Evolutionary conservation across 768 basidiomycete species (phyloP), one percentile per base, ranked within the genome.

Genomic region (Rhizopogon sp.): DNA sequence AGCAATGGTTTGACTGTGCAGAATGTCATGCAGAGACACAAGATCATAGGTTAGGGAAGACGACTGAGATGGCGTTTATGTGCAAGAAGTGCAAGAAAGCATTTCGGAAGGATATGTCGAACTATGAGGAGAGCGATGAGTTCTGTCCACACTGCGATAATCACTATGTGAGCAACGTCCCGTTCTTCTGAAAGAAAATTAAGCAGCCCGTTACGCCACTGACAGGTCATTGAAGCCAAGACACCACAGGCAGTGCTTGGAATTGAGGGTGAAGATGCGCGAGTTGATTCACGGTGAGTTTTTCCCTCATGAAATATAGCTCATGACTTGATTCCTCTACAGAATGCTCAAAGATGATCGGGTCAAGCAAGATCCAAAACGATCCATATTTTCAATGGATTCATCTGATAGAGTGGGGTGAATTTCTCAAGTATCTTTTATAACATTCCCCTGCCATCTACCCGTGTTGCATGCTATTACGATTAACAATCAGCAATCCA

Each of bases 71-170:
- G 90, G 72, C 73, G 5, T 91, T 93, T 65, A 71, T 81, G 55
- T 93, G 90, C 74, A 93, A 93, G 68, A 92, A 92, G 70, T 92
- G 90, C 76, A 91, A 90, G 70, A 97, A 96, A 74, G 93, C 93
- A 4, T 98, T 99, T 67, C 75, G 95, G 60, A 98, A 99, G 74
- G 93, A 98, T 71, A 94, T 98, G 93, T 59, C 77, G 0, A 72
- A 70, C 6, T 98, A 92, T 64, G 96, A 98, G 63, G 96, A 99
- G 69, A 93, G 93, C 65, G 95, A 98, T 68, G 97, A 99, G 71
- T 98, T 87, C 67, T 98, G 97, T 67, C 97, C 96, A 0, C 89
- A 97, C 71, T 98, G 97, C 66, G 97, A 98, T 72, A 98, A 98
- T 67, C 95, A 95, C 67, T 99, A 95, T 69, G 97, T 96, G 66